These are phyloP conservation scores for Penicillium goetzii DNA, from an alignment of 495 filamentous ascomycete species.

Conservation along the genomic window DNA sequence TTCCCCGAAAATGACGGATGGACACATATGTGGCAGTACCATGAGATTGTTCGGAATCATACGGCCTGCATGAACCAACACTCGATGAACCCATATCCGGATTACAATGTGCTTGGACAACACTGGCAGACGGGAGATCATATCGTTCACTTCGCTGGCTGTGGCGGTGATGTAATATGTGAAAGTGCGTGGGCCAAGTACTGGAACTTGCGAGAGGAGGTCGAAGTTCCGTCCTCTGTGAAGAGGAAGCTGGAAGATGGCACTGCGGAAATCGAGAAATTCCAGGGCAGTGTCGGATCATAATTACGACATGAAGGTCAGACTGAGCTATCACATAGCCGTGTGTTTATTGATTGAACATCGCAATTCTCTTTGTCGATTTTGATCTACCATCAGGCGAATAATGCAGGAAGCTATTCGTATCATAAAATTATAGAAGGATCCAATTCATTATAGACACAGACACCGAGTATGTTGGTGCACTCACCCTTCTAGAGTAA, in stretches of 20 bases:
- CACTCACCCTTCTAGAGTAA: neutral
- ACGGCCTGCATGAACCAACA: conserved; percentile 15
- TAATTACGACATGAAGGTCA: neutral
- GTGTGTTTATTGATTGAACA: too few relatives aligned
- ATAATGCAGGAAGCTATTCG: too few relatives aligned
- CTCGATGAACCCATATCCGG: conserved; percentile 22
- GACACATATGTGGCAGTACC: conserved; percentile 23
- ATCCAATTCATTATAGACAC: too few relatives aligned
- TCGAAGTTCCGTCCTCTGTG: conserved; percentile 10
- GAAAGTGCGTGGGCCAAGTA: conserved; percentile 15
- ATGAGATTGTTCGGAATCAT: conserved; percentile 16
- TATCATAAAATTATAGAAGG: too few relatives aligned
- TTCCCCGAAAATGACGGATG: conserved; percentile 22
- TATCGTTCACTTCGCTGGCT: conserved; percentile 21
- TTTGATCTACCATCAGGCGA: too few relatives aligned
- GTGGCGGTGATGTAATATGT: conserved; percentile 9
- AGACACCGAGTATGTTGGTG: neutral
- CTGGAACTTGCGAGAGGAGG: conserved; percentile 21
- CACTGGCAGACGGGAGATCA: conserved; percentile 17
- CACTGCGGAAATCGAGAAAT: conserved; percentile 11
- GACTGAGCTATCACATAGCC: too few relatives aligned
- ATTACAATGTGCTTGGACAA: conserved; percentile 15
- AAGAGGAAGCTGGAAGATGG: conserved; percentile 8
- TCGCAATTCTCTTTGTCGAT: too few relatives aligned
- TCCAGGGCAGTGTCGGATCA: neutral